Evolutionary conservation across 192 early-diverging fungal species (phyloP).

Genomic region (Entomortierella beljakovae): DNA sequence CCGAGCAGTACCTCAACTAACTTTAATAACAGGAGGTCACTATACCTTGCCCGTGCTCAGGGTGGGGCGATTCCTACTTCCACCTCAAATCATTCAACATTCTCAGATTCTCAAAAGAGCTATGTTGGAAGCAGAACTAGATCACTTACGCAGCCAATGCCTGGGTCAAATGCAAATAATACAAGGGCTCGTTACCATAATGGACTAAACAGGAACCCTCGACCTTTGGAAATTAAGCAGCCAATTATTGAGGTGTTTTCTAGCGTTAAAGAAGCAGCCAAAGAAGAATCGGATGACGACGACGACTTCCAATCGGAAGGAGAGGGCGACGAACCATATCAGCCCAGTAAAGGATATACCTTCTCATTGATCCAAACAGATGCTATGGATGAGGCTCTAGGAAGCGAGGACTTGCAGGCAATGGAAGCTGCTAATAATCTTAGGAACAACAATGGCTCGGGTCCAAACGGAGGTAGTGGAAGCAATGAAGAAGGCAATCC

Average conservation of each 20-base stretch:
- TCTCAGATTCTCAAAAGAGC: constrained; percentile 4
- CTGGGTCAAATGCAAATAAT: constrained; percentile 27
- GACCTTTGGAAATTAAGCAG: constrained; percentile 29
- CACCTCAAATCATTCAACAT: neutral
- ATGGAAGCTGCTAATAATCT: constrained; percentile 17
- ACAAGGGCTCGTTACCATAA: constrained; percentile 32
- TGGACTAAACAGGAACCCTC: constrained; percentile 12
- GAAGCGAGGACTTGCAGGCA: constrained; percentile 44
- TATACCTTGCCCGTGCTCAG: constrained; percentile 44
- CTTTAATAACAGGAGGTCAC: constrained; percentile 24
- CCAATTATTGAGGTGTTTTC: constrained; percentile 65
- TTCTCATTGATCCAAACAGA: constrained; percentile 67
- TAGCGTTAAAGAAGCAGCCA: constrained; percentile 64
- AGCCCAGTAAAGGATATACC: constrained; percentile 52
- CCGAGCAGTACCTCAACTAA: constrained; percentile 27
- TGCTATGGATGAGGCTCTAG: constrained; percentile 63
- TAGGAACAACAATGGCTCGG: neutral
- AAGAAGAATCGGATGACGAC: constrained; percentile 71
- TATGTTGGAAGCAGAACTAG: constrained; percentile 22
- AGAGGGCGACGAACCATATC: constrained; percentile 50
- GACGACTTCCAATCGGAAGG: constrained; percentile 61
- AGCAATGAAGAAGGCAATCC: constrained; percentile 35
- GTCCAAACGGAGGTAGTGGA: neutral
- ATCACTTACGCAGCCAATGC: constrained; percentile 37
- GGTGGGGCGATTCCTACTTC: constrained; percentile 13